These are phyloP conservation scores for Dichomitus squalens DNA, from an alignment of 1,284 basidiomycete species.

Conservation along the genomic window DNA sequence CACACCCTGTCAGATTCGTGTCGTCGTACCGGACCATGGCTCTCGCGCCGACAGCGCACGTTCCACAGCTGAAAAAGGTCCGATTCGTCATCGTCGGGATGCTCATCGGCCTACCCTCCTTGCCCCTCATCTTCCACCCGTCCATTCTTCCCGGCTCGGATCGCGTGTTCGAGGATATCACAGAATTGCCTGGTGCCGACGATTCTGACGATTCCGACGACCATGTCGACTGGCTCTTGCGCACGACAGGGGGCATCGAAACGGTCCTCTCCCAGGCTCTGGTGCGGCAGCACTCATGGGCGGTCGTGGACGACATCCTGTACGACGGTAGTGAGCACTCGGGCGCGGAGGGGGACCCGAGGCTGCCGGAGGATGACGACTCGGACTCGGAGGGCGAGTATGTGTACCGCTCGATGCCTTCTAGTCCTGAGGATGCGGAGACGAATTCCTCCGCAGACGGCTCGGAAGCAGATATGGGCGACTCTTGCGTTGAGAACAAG, in stretches of 20 bases:
- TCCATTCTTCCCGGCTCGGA: not conserved
- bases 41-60: too few relatives aligned
- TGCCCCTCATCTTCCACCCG: not conserved
- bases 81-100: not conserved
- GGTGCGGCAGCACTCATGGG: not conserved
- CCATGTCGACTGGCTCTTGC: not conserved
- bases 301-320: not conserved
- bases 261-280: not conserved
- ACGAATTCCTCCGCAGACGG: not conserved
- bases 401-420: not conserved
- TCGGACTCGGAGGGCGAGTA: not conserved
- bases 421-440: not conserved
- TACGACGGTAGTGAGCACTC: not conserved
- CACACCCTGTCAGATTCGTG: too few relatives aligned
- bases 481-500: not conserved
- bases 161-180: not conserved
- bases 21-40: too few relatives aligned
- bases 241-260: not conserved
- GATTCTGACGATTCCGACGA: not conserved
- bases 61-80: too few relatives aligned
- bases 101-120: not conserved
- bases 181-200: not conserved
- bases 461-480: not conserved
- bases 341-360: not conserved
- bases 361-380: not conserved